phyloP scores from a whole-genome alignment of 2,329 filamentous ascomycete genomes.

The Orbilia quercus region DNA sequence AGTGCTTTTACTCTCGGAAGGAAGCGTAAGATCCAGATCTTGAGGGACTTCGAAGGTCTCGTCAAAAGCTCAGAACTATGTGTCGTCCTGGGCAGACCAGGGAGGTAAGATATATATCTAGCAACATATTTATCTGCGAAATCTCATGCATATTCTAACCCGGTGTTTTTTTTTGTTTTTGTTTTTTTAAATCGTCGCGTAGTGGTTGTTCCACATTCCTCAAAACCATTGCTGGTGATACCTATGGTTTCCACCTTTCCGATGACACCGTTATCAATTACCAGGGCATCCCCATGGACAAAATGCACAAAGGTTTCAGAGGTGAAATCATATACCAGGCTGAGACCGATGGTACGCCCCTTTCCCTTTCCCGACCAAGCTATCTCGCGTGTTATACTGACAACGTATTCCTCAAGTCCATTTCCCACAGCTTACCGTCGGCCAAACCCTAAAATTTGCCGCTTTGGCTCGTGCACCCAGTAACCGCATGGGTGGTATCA shows the following conservation, averaged over 20 bases:
- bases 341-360: constrained; percentile 73
- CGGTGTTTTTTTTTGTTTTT: background rate
- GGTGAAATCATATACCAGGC: constrained; percentile 81
- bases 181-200: background rate
- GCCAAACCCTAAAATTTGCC: constrained; percentile 79
- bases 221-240: constrained; percentile 79
- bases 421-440: constrained; percentile 80
- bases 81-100: constrained; percentile 78
- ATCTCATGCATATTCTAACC: background rate
- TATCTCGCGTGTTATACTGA: constrained; percentile 77
- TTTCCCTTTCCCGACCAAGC: constrained; percentile 77
- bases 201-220: constrained; percentile 83
- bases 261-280: constrained; percentile 81
- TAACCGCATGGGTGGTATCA: constrained; percentile 73
- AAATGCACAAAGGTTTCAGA: constrained; percentile 72
- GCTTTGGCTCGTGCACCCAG: constrained; percentile 75
- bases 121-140: background rate
- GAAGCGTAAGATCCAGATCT: constrained; percentile 70
- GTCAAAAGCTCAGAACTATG: constrained; percentile 78
- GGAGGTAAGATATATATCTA: constrained; percentile 60
- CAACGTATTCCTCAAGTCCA: constrained; percentile 24
- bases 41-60: constrained; percentile 73
- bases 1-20: constrained; percentile 62
- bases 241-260: constrained; percentile 80
- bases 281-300: constrained; percentile 67